These are phyloP conservation scores for barrel medic (Medicago truncatula) DNA, from an alignment of 306 rosid species.

Conservation along the genomic window MtrunA17r5.0-ANR NC_053048.1:50970001-50970500, in stretches of 20 bases:
- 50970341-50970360: constrained; percentile 69
- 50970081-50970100: constrained; percentile 47
- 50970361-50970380: constrained; percentile 62
- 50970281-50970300: background rate
- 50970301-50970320: background rate
- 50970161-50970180: background rate
- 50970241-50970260: background rate
- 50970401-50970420: constrained; percentile 46
- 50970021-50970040: too few species aligned
- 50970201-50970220: background rate
- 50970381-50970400: constrained; percentile 67
- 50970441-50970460: constrained; percentile 32
- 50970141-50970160: constrained; percentile 66
- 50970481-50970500: constrained; percentile 54
- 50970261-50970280: background rate
- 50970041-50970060: too few species aligned
- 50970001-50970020: background rate
- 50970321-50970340: background rate
- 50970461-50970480: constrained; percentile 33
- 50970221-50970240: background rate
- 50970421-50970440: constrained; percentile 53
- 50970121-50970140: constrained; percentile 79
- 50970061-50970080: constrained; percentile 39
- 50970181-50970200: background rate
- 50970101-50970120: constrained; percentile 75